These are phyloP conservation scores for Elaeis guineensis DNA, from an alignment of 176 grass and related monocot genomes.

Conservation along the genomic window DNA sequence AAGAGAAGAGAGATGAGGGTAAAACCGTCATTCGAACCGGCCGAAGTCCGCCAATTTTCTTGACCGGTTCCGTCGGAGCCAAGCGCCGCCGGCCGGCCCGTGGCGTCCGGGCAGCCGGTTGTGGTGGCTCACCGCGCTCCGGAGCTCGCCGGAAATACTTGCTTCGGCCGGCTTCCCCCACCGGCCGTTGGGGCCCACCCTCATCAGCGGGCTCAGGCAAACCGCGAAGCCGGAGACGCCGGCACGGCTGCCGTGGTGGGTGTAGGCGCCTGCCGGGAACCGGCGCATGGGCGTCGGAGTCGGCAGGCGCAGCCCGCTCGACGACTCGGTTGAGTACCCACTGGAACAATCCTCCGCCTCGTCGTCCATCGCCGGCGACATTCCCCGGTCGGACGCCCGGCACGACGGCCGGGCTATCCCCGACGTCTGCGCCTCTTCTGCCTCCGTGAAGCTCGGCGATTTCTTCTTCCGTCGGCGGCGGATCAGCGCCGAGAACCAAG, in stretches of 20 bases:
- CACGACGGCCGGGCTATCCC: slow-evolving; percentile 30
- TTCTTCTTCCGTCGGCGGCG: slow-evolving; percentile 28
- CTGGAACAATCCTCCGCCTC: slow-evolving; percentile 1
- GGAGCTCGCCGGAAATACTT: not conserved
- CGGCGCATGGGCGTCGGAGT: slow-evolving; percentile 57
- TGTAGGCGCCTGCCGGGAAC: slow-evolving; percentile 14
- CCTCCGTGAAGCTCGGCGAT: not conserved
- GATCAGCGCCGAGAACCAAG: slow-evolving; percentile 63
- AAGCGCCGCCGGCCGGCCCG: not conserved
- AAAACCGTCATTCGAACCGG: slow-evolving; percentile 52
- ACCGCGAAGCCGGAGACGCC: slow-evolving; percentile 4
- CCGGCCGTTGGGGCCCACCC: not conserved
- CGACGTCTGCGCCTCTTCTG: not conserved
- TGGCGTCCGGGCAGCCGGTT: not conserved
- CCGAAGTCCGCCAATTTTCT: slow-evolving; percentile 58
- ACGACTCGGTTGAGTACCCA: slow-evolving; percentile 32
- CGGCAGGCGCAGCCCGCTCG: slow-evolving; percentile 39
- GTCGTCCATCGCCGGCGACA: slow-evolving; percentile 35
- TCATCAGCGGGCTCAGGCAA: slow-evolving; percentile 18
- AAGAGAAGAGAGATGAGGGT: no score
- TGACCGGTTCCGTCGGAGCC: slow-evolving; percentile 53
- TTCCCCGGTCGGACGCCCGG: slow-evolving; percentile 30
- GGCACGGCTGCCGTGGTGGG: slow-evolving; percentile 13
- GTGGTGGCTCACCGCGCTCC: not conserved
- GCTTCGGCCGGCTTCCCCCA: not conserved